phyloP scores from a whole-genome alignment of 805 yeast genomes.

The Saturnispora sanitii region DNA sequence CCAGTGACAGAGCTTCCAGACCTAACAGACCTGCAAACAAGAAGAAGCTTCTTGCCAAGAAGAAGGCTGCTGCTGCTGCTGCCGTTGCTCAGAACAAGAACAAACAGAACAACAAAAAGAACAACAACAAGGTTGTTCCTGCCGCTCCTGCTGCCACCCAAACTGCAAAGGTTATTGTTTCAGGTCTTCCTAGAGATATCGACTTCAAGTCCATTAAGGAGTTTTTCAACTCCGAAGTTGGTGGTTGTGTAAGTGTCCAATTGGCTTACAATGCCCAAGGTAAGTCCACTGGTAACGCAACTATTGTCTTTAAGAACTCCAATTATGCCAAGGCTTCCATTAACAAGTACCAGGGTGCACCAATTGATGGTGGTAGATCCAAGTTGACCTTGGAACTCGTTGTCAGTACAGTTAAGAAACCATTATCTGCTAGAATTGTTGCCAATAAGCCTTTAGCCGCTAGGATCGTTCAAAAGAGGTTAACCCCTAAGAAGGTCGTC shows the following conservation, averaged over 20 bases:
- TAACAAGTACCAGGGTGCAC: slow-evolving; percentile 80
- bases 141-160: slow-evolving; percentile 25
- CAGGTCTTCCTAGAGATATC: slow-evolving; percentile 62
- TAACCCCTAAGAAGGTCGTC: slow-evolving; percentile 14
- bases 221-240: slow-evolving; percentile 80
- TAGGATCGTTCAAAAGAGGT: slow-evolving; percentile 38
- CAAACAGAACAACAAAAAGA: too few species aligned
- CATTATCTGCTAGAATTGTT: slow-evolving; percentile 61
- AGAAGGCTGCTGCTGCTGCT: slow-evolving; percentile 16
- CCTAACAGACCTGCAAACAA: background rate
- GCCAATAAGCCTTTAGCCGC: slow-evolving; percentile 32
- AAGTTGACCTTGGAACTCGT: slow-evolving; percentile 73
- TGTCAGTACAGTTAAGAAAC: slow-evolving; percentile 72
- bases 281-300: slow-evolving; percentile 84
- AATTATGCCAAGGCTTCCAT: slow-evolving; percentile 72
- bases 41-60: slow-evolving; percentile 12
- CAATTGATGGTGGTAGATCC: slow-evolving; percentile 79
- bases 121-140: slow-evolving; percentile 12
- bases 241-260: slow-evolving; percentile 65
- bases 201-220: slow-evolving; percentile 61
- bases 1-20: slow-evolving; percentile 31
- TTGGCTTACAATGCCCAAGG: slow-evolving; percentile 82
- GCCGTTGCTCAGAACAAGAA: slow-evolving; percentile 27
- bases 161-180: slow-evolving; percentile 74
- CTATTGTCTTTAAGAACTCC: slow-evolving; percentile 61